These are phyloP conservation scores for Castanospermum australe DNA, from an alignment of 306 rosid species.

Conservation along the genomic window DNA sequence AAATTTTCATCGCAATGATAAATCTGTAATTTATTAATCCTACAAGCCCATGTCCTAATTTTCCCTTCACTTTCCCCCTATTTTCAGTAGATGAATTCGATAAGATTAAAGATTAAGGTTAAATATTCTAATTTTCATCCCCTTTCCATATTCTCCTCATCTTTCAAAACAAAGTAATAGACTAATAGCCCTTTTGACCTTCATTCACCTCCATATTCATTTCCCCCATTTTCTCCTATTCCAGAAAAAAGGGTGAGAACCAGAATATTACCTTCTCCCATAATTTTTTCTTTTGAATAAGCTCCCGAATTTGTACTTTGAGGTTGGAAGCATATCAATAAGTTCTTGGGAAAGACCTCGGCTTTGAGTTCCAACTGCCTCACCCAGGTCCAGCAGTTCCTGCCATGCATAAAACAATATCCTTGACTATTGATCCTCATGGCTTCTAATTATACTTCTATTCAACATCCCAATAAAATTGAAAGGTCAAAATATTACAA, in stretches of 20 bases:
- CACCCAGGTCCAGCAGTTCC: conserved; percentile 88
- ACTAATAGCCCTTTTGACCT: neutral
- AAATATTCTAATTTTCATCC: neutral
- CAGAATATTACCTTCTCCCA: conserved; percentile 59
- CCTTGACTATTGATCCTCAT: conserved; percentile 8
- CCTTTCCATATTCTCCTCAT: neutral
- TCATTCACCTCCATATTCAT: neutral
- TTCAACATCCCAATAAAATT: conserved; percentile 15
- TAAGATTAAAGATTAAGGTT: neutral
- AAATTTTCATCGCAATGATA: neutral
- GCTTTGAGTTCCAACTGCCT: conserved; percentile 84
- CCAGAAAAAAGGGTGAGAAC: neutral
- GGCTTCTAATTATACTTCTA: conserved; percentile 8
- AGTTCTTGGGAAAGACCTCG: conserved; percentile 85
- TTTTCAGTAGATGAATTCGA: neutral
- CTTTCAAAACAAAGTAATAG: neutral
- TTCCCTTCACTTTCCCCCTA: neutral
- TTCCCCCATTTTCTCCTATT: neutral
- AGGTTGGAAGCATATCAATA: conserved; percentile 74
- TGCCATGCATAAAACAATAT: conserved; percentile 31
- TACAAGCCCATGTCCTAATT: neutral
- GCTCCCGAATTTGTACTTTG: conserved; percentile 64
- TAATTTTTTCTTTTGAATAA: conserved; percentile 72
- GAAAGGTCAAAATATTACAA: conserved; percentile 13
- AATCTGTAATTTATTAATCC: neutral